A percentile compares a stretch with the other conserved stretches of the same genome.
These are phyloP conservation scores for Gymnopus androsaceus DNA, from an alignment of 1,284 basidiomycete species.

Conservation along the genomic window DNA sequence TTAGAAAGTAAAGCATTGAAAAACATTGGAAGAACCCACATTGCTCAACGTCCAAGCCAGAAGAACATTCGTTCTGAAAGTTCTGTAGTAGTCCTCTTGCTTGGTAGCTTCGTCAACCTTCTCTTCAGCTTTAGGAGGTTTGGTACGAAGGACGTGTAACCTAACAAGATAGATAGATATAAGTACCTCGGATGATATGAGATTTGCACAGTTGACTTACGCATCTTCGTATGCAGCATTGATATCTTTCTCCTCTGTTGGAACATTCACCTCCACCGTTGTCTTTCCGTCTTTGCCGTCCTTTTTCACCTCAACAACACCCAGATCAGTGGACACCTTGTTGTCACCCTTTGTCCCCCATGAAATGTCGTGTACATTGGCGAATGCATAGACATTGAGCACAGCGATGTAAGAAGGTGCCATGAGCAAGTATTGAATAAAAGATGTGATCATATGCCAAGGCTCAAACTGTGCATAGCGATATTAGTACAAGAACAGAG, in stretches of 20 bases:
- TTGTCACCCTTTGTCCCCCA: conserved; percentile 95
- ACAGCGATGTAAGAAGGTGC: conserved; percentile 92
- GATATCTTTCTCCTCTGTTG: conserved; percentile 84
- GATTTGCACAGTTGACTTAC: conserved; percentile 20
- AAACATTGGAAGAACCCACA: conserved; percentile 34
- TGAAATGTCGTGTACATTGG: conserved; percentile 86
- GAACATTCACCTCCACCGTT: conserved; percentile 81
- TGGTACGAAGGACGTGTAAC: conserved; percentile 69
- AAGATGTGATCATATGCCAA: conserved; percentile 94
- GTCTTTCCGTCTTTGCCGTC: conserved; percentile 44
- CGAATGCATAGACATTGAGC: conserved; percentile 88
- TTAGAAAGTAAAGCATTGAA: not conserved
- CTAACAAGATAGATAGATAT: not conserved
- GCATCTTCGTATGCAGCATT: conserved; percentile 87
- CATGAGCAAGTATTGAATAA: conserved; percentile 89
- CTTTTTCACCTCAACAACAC: conserved; percentile 64
- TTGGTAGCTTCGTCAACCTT: conserved; percentile 67
- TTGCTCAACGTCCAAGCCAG: conserved; percentile 86
- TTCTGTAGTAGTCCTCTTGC: conserved; percentile 89
- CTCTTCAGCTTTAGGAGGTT: conserved; percentile 70
- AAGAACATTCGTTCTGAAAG: conserved; percentile 87
- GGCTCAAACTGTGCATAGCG: conserved; percentile 68
- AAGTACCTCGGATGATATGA: not conserved
- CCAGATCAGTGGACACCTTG: conserved; percentile 81
- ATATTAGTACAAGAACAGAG: conserved; percentile 2